These are phyloP conservation scores for Dalbergia cochinchinensis DNA, from an alignment of 306 rosid species.

Conservation along the genomic window DNA sequence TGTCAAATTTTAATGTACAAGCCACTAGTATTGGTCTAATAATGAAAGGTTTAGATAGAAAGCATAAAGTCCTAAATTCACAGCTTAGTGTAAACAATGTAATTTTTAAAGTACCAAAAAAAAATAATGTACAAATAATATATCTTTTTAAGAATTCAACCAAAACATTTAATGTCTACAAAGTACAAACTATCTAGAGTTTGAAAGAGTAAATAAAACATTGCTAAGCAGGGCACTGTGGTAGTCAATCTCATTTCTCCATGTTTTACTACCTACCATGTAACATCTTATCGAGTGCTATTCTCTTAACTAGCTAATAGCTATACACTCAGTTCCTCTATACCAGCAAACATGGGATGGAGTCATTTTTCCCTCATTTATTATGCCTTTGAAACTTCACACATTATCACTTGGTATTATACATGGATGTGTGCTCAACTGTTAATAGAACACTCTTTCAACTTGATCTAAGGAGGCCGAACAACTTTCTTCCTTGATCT, in stretches of 20 bases:
- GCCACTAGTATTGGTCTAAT: no score
- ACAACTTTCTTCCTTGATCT: conserved; percentile 33
- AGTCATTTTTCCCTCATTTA: conserved; percentile 13
- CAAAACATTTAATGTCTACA: conserved; percentile 1
- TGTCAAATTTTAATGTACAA: no score
- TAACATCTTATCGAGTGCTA: background rate
- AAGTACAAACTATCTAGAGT: conserved; percentile 21
- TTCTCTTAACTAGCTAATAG: conserved; percentile 38
- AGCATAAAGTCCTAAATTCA: no score
- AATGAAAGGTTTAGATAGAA: no score
- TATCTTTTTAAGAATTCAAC: background rate
- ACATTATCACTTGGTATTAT: conserved; percentile 14
- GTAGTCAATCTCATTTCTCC: conserved; percentile 33
- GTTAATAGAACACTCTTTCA: conserved; percentile 21
- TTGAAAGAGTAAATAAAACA: conserved; percentile 10
- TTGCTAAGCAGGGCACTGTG: background rate
- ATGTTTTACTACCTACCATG: conserved; percentile 3
- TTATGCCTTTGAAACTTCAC: conserved; percentile 22
- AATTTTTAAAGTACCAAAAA: no score
- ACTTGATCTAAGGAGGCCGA: conserved; percentile 19
- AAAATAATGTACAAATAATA: background rate
- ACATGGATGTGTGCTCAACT: background rate
- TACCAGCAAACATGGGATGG: conserved; percentile 24
- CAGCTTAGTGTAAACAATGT: no score
- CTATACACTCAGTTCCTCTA: conserved; percentile 16